Base-by-base conservation (phyloP, 805 yeast species). In the Priceomyces fermenticarens region DNA sequence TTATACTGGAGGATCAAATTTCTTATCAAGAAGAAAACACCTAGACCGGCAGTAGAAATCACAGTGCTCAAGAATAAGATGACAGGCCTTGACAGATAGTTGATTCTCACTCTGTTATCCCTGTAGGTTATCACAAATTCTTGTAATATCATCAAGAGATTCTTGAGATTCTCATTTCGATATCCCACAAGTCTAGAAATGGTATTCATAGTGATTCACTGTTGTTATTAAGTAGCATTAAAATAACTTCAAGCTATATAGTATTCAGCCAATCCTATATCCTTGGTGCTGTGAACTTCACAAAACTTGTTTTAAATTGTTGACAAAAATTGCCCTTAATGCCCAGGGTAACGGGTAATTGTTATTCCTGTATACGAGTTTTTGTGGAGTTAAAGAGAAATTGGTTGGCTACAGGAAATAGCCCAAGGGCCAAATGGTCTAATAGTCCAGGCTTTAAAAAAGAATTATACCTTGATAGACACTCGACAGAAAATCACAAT, bases 61-160 rank as follows among this genome's bases (percentile, higher is more conserved):
- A 70, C 39, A 9, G 75, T 70, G 5, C 69, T 57, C 41, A 69
- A 55, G 46, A 70, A 70, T 25, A 70, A 57, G 3, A 68, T 51
- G 34, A 70, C 75, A 1, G 75, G 75, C 34, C 72, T 54, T 38
- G 70, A 63, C 45, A 56, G 67, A 47, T 67, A 68, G 51, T 70
- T 70, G 45, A 70, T 55, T 35, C 57, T 52, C 39, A 65, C 69
- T 41, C 56, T 60, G 46, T 63, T 67, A 37, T 66, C 63, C 38
- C 53, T 58, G 48, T 63, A 64, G 1, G 65, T 63, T 10, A 54
- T 46, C 23, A 63, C 62, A 40, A 66, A 62, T 44, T 70, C 74
- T 38, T 58, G 63, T 12, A 67, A 46, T 13, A 70, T 49, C 38
- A 59, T 52, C 28, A 65, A 40, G 6, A 67, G 43, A 35, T 63